Evolutionary conservation across 306 rosid species (phyloP).

Genomic region (Carpinus fangiana): DNA sequence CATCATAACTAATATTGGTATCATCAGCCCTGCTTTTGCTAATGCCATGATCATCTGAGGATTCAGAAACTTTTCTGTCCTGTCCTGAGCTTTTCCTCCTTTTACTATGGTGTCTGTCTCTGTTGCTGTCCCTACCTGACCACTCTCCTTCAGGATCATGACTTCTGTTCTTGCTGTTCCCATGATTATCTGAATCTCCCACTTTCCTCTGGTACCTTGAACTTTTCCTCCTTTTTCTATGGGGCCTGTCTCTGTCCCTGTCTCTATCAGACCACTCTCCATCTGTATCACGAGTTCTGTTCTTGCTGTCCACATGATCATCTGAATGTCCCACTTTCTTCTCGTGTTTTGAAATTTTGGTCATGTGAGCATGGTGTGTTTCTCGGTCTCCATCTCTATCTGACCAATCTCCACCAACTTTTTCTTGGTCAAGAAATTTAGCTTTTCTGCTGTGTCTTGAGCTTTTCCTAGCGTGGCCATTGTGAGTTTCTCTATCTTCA

Average conservation of each 20-base stretch:
- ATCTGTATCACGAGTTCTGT: conserved; percentile 34
- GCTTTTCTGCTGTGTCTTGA: conserved; percentile 32
- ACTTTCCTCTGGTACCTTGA: conserved; percentile 27
- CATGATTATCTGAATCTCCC: conserved; percentile 17
- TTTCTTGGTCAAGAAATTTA: conserved; percentile 18
- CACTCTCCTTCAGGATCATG: conserved; percentile 28
- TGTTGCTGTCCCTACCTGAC: conserved; percentile 21
- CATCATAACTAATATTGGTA: conserved; percentile 2
- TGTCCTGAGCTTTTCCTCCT: conserved; percentile 19
- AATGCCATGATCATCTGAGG: conserved; percentile 5
- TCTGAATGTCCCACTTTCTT: conserved; percentile 10
- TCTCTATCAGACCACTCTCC: conserved; percentile 31
- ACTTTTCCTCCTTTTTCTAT: conserved; percentile 30
- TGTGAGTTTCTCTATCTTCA: conserved; percentile 24
- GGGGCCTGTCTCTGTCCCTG: conserved; percentile 25
- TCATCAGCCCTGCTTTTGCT: neutral
- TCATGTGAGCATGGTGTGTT: conserved; percentile 11
- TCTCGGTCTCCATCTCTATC: conserved; percentile 19
- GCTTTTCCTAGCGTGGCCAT: conserved; percentile 35
- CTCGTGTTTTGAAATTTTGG: conserved; percentile 13
- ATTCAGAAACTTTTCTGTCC: conserved; percentile 8
- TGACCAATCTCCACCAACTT: conserved; percentile 10
- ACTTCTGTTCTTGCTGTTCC: conserved; percentile 19
- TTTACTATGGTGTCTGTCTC: conserved; percentile 21
- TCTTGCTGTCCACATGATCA: conserved; percentile 20